Base-by-base conservation (phyloP, 2,329 filamentous ascomycete species). In the Clathrospora elynae region DNA sequence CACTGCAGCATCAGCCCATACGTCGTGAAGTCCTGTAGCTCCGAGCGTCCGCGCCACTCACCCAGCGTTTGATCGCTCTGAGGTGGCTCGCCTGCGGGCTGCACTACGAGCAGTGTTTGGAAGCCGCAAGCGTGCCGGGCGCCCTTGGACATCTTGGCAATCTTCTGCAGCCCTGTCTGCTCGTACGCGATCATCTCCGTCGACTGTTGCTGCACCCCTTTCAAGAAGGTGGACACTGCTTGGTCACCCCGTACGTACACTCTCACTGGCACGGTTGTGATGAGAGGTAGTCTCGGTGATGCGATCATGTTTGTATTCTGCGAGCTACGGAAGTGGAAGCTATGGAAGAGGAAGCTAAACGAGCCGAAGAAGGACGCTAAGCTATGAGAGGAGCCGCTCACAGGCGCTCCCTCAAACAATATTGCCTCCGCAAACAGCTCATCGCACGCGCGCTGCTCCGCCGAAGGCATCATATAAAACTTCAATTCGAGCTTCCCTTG, bases 21-120 rank as follows among this genome's bases (percentile, higher is more conserved):
- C 51, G 22, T 40, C 44, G 11, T 30, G 35, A 16, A 47, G n/a
- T 42, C 35, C 7, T 38, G 37, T 28, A 46, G 43, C 18, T 43
- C 41, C 23, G 38, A 38, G 20, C 44, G 25, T 20, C 38, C 42
- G 14, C 40, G 33, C 13, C 36, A 29, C 3, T 22, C 16, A 24
- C 35, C 16, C 14, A 39, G 18, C n/a, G 35, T 12, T 7, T 48
- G 28, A 12, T 22, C 26, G 22, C 11, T 24, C 22, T 24, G 22
- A 24, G 11, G 11, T 24, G 22, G 16, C 36, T 26, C 53, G 10
- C 53, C 42, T 44, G 28, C 31, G 8, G 19, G 32, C 28, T 81
- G 78, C 16, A 82, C 71, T 0, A 82, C 75, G 2, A 82, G 59
- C 5, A 77, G 75, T 0, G 75, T 79, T 3, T 74, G 72, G 28